Percentiles rank a stretch among this genome's conserved stretches.
These are phyloP conservation scores for Lentinus tigrinus DNA, from an alignment of 768 basidiomycete species.

Conservation along the genomic window DNA sequence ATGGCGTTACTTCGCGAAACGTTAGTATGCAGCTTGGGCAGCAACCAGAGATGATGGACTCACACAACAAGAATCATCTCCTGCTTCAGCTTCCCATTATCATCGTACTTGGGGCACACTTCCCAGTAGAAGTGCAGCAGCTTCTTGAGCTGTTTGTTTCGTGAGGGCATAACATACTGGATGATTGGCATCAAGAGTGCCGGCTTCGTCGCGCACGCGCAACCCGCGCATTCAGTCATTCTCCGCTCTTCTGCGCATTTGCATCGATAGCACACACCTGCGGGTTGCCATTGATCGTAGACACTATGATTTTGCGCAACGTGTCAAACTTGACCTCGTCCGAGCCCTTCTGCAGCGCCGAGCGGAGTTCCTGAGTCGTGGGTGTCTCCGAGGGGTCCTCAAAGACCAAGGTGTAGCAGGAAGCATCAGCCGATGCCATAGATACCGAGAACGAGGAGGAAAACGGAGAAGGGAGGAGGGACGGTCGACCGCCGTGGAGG, in stretches of 20 bases:
- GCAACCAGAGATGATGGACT: constrained; percentile 33
- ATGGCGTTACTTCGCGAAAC: constrained; percentile 76
- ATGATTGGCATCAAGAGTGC: constrained; percentile 95
- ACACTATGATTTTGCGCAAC: constrained; percentile 88
- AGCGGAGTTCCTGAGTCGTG: constrained; percentile 78
- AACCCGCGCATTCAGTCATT: neutral
- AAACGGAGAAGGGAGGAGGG: neutral
- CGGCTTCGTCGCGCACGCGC: constrained; percentile 52
- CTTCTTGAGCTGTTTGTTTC: constrained; percentile 97
- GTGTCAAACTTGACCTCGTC: constrained; percentile 97
- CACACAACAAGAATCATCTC: constrained; percentile 99
- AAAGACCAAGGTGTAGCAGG: constrained; percentile 78
- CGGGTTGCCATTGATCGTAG: constrained; percentile 92
- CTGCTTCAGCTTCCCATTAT: constrained; percentile 95
- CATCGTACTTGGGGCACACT: constrained; percentile 97
- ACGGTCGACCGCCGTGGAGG: constrained; percentile 17
- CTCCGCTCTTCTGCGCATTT: neutral
- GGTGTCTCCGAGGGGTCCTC: constrained; percentile 75
- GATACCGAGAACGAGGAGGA: constrained; percentile 22
- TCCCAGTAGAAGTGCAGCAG: constrained; percentile 95
- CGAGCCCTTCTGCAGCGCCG: constrained; percentile 88
- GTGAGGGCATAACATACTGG: constrained; percentile 94
- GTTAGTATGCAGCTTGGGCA: constrained; percentile 6
- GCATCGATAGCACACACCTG: constrained; percentile 54
- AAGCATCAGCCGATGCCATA: constrained; percentile 49